Conservation (phyloP, 1,284 basidiomycete genomes). For the Polyporus tsugae region DNA sequence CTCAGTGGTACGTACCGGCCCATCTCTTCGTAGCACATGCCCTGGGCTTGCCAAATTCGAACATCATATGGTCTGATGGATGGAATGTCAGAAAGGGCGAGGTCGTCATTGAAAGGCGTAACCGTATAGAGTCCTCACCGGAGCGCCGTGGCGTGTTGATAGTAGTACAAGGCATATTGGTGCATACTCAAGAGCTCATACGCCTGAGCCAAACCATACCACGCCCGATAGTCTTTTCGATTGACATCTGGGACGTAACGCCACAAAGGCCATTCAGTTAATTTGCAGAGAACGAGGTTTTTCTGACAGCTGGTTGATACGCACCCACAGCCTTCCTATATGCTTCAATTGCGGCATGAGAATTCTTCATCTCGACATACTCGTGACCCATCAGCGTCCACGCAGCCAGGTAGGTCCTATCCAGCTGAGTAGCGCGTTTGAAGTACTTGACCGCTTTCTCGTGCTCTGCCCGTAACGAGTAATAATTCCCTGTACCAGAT, state of each 20-base stretch:
- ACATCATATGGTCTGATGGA: conserved; percentile 89
- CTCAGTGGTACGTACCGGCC: conserved; percentile 59
- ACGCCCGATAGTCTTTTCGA: conserved; percentile 95
- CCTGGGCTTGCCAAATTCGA: conserved; percentile 95
- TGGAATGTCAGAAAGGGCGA: conserved; percentile 16
- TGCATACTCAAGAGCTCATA: conserved; percentile 98
- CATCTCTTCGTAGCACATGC: conserved; percentile 93
- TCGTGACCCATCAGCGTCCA: conserved; percentile 99
- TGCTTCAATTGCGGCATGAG: conserved; percentile 97
- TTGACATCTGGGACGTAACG: conserved; percentile 75
- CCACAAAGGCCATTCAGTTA: conserved; percentile 24
- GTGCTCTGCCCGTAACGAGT: conserved; percentile 92
- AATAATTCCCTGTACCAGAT: conserved; percentile 86
- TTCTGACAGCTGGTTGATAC: conserved; percentile 38
- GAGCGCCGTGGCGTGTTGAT: conserved; percentile 93
- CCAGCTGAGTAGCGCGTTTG: conserved; percentile 91
- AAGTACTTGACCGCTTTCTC: conserved; percentile 98
- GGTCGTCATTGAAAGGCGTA: conserved; percentile 6
- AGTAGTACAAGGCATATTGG: conserved; percentile 96
- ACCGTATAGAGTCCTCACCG: conserved; percentile 58
- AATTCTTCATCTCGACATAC: conserved; percentile 98
- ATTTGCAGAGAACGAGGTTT: conserved; percentile 5
- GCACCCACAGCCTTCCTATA: conserved; percentile 94
- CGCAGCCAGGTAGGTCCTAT: conserved; percentile 93
- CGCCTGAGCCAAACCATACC: conserved; percentile 98